Conservation (phyloP, 331 rosid genomes). For the Rosa hybrid region DNA sequence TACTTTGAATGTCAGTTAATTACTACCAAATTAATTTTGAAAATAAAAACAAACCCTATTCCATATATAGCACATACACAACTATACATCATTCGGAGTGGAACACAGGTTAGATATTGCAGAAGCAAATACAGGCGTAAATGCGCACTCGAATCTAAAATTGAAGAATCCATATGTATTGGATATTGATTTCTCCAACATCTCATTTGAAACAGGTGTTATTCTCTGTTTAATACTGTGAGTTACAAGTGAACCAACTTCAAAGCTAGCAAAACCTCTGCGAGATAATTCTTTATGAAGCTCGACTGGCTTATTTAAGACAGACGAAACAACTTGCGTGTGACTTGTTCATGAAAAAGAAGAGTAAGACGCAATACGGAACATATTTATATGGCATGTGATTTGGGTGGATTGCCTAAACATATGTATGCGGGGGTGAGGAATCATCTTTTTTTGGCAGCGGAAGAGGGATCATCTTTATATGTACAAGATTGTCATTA, state of each 20-base stretch:
- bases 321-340: background rate
- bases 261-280: background rate
- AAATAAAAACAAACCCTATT: too few relatives aligned
- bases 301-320: background rate
- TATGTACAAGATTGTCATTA: background rate
- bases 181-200: background rate
- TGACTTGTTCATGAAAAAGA: background rate
- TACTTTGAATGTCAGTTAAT: too few relatives aligned
- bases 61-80: too few relatives aligned
- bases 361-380: background rate
- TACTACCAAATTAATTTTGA: too few relatives aligned
- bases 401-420: background rate
- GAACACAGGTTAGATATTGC: too few relatives aligned
- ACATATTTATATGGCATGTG: background rate
- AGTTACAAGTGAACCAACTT: background rate
- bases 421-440: background rate
- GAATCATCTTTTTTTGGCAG: too few relatives aligned
- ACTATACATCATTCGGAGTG: too few relatives aligned
- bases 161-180: too few relatives aligned
- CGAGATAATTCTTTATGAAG: too few relatives aligned
- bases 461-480: background rate
- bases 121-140: too few relatives aligned
- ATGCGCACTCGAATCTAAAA: too few relatives aligned
- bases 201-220: background rate
- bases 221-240: background rate